Evolutionary conservation across 2,329 filamentous ascomycete species (phyloP), one percentile per base, ranked within the genome.

Genomic region (Pseudocercospora pini-densiflorae): DNA sequence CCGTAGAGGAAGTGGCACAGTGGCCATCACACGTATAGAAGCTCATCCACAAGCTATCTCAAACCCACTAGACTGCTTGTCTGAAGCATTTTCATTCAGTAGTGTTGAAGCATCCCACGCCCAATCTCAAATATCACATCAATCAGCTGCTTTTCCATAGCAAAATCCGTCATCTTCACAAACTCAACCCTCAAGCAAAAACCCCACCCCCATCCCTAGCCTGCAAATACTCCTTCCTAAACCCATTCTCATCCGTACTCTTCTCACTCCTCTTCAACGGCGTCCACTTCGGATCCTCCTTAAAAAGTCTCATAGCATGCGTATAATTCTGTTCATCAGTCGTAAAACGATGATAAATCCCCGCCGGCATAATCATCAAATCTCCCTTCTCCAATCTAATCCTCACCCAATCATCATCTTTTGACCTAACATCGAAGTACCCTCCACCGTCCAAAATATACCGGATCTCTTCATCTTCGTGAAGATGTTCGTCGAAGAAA

Each of bases 281-380:
- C 40, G 93, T 98, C 95, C 95, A 99, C 82, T 98, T 97, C 36
- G 95, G 95, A 81, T 98, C 94, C 71, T 98, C 95, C 83, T 98
- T 94, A 87, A 98, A 99, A 60, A 99, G 85, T 64, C 95, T 88
- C 92, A 98, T 94, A 14, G 95, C 95, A 77, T 96, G 92, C 72
- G 97, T 92, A 77, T 94, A 97, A 78, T 99, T 97, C 68, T 90
- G 87, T 77, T 90, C 89, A 79, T 97, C 94, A 0, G 94, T 98
- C 7, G 95, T 99, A 77, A 99, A 99, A 5, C 95, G 90, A 81
- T 99, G 95, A 80, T 97, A 99, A 68, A 99, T 98, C 2, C 95
- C 95, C 47, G 94, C 89, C 0, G 95, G 95, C 72, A 99, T 84
- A 75, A 99, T 94, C 75, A 99, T 91, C 80, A 99, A 82, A 81